These are phyloP conservation scores for Barnettozyma botsteinii DNA, from an alignment of 805 yeast genomes.

Conservation along the genomic window DNA sequence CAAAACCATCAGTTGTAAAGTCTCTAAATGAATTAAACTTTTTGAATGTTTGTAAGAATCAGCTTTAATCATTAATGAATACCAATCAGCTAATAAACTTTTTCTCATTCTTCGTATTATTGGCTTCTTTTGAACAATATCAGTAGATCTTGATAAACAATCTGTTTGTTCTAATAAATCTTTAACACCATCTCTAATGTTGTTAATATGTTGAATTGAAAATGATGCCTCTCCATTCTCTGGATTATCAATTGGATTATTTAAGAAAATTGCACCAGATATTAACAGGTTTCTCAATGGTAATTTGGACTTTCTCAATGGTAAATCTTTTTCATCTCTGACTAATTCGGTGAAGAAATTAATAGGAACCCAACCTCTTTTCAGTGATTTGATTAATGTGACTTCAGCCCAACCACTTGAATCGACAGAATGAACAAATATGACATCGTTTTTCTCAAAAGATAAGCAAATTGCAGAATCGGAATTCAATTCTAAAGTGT, in stretches of 20 bases:
- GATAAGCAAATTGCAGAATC: slow-evolving; percentile 72
- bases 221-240: slow-evolving; percentile 27
- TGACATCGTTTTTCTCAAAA: slow-evolving; percentile 62
- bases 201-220: slow-evolving; percentile 38
- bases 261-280: slow-evolving; percentile 59
- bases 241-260: slow-evolving; percentile 52
- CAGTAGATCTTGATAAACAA: slow-evolving; percentile 69
- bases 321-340: slow-evolving; percentile 17
- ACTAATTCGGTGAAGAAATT: slow-evolving; percentile 57
- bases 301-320: slow-evolving; percentile 28
- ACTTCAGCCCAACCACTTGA: slow-evolving; percentile 89
- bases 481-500: slow-evolving; percentile 53
- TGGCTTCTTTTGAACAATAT: slow-evolving; percentile 58
- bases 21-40: slow-evolving; percentile 50
- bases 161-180: slow-evolving; percentile 57
- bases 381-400: slow-evolving; percentile 54
- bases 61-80: slow-evolving; percentile 68
- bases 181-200: slow-evolving; percentile 70
- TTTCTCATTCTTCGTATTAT: slow-evolving; percentile 60
- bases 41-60: slow-evolving; percentile 66
- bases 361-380: slow-evolving; percentile 83
- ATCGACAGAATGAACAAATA: slow-evolving; percentile 73
- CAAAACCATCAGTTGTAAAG: slow-evolving; percentile 55
- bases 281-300: slow-evolving; percentile 52
- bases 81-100: slow-evolving; percentile 73